Conservation (phyloP, 1,284 basidiomycete genomes). For the Schizopora paradoxa region DNA sequence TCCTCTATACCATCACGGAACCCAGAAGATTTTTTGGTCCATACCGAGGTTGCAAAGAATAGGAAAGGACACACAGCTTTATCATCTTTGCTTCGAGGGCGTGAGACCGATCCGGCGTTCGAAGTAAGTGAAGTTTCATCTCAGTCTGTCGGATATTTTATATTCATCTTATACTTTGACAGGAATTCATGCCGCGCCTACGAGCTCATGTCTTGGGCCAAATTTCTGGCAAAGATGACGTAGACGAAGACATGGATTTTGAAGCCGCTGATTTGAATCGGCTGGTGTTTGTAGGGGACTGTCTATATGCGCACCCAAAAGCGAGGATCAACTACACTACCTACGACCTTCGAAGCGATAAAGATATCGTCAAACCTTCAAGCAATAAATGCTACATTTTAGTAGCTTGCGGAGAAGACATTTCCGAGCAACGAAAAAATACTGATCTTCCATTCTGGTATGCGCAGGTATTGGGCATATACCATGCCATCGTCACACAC, state of each 20-base stretch:
- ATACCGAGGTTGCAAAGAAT: too few relatives aligned
- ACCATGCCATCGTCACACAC: background rate
- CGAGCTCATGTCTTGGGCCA: slow-evolving; percentile 22
- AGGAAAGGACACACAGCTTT: too few relatives aligned
- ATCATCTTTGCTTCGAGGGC: background rate
- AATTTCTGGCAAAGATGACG: slow-evolving; percentile 8
- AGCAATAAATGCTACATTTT: slow-evolving; percentile 22
- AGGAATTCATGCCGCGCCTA: slow-evolving; percentile 23
- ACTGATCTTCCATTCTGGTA: background rate
- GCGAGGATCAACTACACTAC: slow-evolving; percentile 23
- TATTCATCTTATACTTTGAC: background rate
- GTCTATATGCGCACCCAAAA: slow-evolving; percentile 19
- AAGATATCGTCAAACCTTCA: slow-evolving; percentile 25
- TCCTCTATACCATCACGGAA: too few relatives aligned
- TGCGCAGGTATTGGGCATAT: background rate
- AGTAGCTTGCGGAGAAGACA: slow-evolving; percentile 13
- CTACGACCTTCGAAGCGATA: slow-evolving; percentile 22
- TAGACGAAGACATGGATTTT: slow-evolving; percentile 17
- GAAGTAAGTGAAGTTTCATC: too few relatives aligned
- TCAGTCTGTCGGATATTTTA: too few relatives aligned
- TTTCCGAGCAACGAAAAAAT: background rate
- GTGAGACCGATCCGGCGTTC: background rate
- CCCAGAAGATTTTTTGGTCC: too few relatives aligned
- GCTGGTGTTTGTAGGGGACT: slow-evolving; percentile 14
- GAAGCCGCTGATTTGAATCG: slow-evolving; percentile 11